Percentiles rank a stretch among this genome's conserved stretches.
Conservation (phyloP, 2,329 filamentous ascomycete genomes). For the Trichoderma asperellum region DNA sequence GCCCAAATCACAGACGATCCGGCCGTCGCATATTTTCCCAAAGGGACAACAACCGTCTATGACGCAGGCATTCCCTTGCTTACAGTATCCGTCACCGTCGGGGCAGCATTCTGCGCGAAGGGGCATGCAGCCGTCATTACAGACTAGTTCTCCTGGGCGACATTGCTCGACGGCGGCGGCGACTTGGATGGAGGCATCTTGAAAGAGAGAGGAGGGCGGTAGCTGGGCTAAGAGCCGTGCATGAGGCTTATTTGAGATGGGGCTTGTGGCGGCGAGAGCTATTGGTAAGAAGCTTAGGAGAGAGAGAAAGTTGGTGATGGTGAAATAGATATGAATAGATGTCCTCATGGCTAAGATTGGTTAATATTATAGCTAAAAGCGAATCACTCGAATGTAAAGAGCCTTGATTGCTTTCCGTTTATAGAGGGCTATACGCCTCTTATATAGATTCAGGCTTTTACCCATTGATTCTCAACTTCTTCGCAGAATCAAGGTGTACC, state of each 20-base stretch:
- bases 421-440: not conserved
- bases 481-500: not conserved
- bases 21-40: not conserved
- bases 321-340: not conserved
- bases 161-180: not conserved
- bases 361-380: not conserved
- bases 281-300: not conserved
- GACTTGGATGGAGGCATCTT: not conserved
- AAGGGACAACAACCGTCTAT: slow-evolving; percentile 12
- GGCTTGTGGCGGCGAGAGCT: slow-evolving; percentile 8
- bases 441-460: not conserved
- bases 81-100: slow-evolving; percentile 9
- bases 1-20: not conserved
- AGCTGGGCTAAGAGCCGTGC: slow-evolving; percentile 13
- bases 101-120: not conserved
- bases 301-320: not conserved
- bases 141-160: slow-evolving; percentile 5
- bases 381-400: not conserved
- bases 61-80: slow-evolving; percentile 3
- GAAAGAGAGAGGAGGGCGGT: not conserved
- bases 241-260: slow-evolving; percentile 14
- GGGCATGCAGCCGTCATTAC: slow-evolving; percentile 19
- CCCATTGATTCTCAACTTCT: not conserved
- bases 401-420: not conserved
- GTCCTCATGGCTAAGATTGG: not conserved